Percentiles rank a stretch among this genome's conserved stretches.
Evolutionary conservation across 345 rosid species (phyloP).

Genomic region (Trapa bicornis): DNA sequence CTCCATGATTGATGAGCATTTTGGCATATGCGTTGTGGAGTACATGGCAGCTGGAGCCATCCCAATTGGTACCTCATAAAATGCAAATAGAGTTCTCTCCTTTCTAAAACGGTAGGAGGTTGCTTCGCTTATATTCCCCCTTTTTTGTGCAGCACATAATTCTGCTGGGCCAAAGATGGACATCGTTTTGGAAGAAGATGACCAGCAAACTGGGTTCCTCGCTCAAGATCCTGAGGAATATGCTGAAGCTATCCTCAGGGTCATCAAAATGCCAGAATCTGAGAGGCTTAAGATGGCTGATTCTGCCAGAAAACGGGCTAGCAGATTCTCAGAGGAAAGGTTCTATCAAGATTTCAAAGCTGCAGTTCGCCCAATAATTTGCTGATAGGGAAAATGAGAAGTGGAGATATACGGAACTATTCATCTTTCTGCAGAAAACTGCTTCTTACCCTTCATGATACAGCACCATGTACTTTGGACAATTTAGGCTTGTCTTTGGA

Average conservation of each 20-base stretch:
- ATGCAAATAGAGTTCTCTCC: background rate
- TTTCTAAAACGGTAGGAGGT: background rate
- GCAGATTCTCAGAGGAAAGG: conserved; percentile 61
- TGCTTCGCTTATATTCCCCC: background rate
- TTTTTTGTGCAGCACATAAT: conserved; percentile 53
- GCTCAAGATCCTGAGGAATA: conserved; percentile 59
- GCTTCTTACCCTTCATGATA: no score
- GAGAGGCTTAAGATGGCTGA: conserved; percentile 66
- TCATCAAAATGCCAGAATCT: conserved; percentile 44
- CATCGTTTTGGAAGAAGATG: conserved; percentile 79
- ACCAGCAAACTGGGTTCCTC: conserved; percentile 74
- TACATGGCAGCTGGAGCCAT: conserved; percentile 94
- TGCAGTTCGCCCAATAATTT: conserved; percentile 37
- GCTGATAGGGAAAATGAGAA: background rate
- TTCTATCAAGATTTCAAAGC: conserved; percentile 61
- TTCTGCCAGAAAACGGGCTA: conserved; percentile 59
- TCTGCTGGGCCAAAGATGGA: conserved; percentile 97
- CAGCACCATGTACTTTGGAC: no score
- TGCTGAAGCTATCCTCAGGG: conserved; percentile 53
- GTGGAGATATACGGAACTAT: background rate
- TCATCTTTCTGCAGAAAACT: no score
- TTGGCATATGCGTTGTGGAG: conserved; percentile 84
- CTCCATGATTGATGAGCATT: conserved; percentile 83
- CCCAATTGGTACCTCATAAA: conserved; percentile 59
- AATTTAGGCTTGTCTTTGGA: no score